Evolutionary conservation across 2,329 filamentous ascomycete species (phyloP), one percentile per base, ranked within the genome.

Genomic region (Cladophialophora carrionii): DNA sequence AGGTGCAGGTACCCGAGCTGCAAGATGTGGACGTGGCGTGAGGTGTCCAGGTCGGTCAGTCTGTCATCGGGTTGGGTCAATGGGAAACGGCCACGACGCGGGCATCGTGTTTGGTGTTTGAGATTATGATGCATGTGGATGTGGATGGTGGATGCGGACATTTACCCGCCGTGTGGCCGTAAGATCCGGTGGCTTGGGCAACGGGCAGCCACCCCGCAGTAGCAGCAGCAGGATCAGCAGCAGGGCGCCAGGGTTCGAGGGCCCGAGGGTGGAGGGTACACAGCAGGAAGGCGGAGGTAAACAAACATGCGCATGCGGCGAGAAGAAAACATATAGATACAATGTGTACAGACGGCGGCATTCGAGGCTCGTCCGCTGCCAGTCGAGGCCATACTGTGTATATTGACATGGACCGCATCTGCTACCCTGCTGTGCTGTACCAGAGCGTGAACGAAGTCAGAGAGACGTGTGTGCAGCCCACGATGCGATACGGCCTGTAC

Each of bases 31-130:
- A 65, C 54, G 63, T 54, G 48, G 63, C n/a, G 37, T 31, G 53
- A 57, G 63, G 51, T 65, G 61, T 31, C 56, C n/a, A 37, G 17
- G 37, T 12, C 32, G 7, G 34, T 0, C 34, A 14, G 37, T 20
- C 37, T 6, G 34, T 29, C 32, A 54, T n/a, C n/a, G 31, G 56
- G 32, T 59, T 46, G 29, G 54, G 3, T 57, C 53, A 65, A 65
- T 65, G 52, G 37, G 58, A 62, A 20, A 1, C 46, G 34, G 55
- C 58, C 63, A 65, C 63, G 63, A 65, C 53, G 54, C 54, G 58
- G 58, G 51, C 32, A 31, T 46, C 14, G 51, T 60, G 57, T 51
- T 51, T 55, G 48, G 46, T 61, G 37, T 54, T 64, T 41, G 22
- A 32, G 20, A 43, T 43, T 41, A 8, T 32, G 59, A 55, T 34